A percentile compares a stretch with the other conserved stretches of the same genome.
These are phyloP conservation scores for Kuraishia molischiana DNA, from an alignment of 805 yeast species.

Conservation along the genomic window DNA sequence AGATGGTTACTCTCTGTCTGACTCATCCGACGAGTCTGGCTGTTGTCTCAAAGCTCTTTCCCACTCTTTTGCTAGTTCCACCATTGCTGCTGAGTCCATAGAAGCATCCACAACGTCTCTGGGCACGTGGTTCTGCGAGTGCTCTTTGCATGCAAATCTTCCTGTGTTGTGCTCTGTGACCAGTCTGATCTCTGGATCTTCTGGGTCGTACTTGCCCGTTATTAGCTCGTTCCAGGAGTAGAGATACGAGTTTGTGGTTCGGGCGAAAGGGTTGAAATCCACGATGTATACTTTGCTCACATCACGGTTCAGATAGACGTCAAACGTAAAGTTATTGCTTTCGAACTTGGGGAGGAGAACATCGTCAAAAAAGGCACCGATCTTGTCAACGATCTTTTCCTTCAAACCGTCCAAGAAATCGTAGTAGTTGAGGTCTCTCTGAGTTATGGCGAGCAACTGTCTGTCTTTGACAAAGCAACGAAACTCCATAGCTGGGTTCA, in stretches of 20 bases:
- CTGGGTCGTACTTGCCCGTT: constrained; percentile 18
- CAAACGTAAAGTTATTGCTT: constrained; percentile 56
- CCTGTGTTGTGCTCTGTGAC: constrained; percentile 63
- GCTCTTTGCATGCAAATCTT: constrained; percentile 71
- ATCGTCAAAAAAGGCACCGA: constrained; percentile 46
- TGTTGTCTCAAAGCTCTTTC: constrained; percentile 12
- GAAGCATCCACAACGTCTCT: constrained; percentile 83
- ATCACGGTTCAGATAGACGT: constrained; percentile 76
- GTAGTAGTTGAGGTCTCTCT: constrained; percentile 80
- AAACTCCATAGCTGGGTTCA: constrained; percentile 89
- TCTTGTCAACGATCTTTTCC: constrained; percentile 33
- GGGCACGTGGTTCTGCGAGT: constrained; percentile 88
- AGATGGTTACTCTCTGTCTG: constrained; percentile 6
- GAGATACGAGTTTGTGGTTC: constrained; percentile 68
- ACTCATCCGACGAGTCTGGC: constrained; percentile 15
- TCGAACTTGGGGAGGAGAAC: constrained; percentile 39
- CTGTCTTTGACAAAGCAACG: constrained; percentile 69
- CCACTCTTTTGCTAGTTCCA: constrained; percentile 60
- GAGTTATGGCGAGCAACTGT: constrained; percentile 63
- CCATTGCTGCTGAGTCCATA: constrained; percentile 56
- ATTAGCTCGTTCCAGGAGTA: constrained; percentile 80
- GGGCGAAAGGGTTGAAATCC: constrained; percentile 80
- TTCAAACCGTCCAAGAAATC: constrained; percentile 49
- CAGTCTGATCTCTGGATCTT: constrained; percentile 48
- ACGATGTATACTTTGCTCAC: constrained; percentile 54